A percentile compares a stretch with the other conserved stretches of the same genome.
phyloP scores from a whole-genome alignment of 495 filamentous ascomycete genomes.

The Lophiotrema nucula region DNA sequence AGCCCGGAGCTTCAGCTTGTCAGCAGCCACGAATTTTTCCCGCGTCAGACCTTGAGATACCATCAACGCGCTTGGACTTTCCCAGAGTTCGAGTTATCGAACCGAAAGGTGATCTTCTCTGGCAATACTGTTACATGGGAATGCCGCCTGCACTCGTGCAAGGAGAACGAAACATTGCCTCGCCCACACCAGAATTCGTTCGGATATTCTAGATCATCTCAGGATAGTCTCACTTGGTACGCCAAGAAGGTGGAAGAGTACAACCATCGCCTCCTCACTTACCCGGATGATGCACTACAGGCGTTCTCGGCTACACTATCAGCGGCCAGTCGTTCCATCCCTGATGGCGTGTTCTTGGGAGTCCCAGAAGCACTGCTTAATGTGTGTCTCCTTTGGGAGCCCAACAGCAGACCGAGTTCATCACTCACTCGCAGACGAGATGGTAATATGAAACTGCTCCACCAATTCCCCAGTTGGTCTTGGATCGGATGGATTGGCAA shows the following conservation, averaged over 20 bases:
- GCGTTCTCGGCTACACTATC: neutral
- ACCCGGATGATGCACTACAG: neutral
- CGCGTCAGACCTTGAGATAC: neutral
- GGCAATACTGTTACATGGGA: neutral
- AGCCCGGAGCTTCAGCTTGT: neutral
- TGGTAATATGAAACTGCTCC: neutral
- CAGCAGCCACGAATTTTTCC: neutral
- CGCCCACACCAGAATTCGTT: neutral
- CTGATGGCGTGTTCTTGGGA: neutral
- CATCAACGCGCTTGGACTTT: neutral
- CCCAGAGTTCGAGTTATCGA: neutral
- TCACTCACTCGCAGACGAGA: neutral
- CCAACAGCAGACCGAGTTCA: too few species aligned
- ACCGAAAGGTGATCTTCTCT: neutral
- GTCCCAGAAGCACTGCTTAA: neutral
- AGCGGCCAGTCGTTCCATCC: neutral
- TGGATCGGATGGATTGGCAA: neutral
- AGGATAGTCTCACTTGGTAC: neutral
- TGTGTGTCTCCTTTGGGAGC: neutral
- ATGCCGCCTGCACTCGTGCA: neutral
- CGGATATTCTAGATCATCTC: neutral
- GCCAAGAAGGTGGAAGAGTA: neutral
- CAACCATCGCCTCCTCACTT: neutral
- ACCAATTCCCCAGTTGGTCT: neutral
- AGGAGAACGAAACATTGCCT: neutral